Conservation (phyloP, 805 yeast genomes). For the Candida wancherniae region DNA sequence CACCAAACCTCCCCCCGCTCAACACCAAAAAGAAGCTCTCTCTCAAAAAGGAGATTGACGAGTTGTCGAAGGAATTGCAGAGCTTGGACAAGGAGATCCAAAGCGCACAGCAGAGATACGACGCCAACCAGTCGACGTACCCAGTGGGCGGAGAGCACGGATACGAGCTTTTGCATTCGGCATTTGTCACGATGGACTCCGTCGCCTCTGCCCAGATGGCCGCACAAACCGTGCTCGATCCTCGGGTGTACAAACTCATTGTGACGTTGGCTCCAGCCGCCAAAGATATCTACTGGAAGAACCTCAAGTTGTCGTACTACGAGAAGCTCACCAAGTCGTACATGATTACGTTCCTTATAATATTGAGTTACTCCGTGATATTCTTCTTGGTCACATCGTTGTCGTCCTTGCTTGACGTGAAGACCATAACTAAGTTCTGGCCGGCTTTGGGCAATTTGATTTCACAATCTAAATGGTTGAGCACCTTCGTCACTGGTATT, state of each 20-base stretch:
- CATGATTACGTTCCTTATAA: constrained; percentile 39
- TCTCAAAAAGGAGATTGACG: constrained; percentile 27
- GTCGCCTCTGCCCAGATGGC: constrained; percentile 49
- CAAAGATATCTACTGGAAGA: constrained; percentile 42
- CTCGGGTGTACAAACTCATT: constrained; percentile 39
- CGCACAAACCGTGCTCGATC: constrained; percentile 43
- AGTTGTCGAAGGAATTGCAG: constrained; percentile 30
- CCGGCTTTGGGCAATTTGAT: constrained; percentile 54
- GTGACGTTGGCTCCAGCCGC: constrained; percentile 46
- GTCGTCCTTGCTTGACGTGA: constrained; percentile 52
- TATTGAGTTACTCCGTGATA: constrained; percentile 47
- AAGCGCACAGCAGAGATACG: constrained; percentile 29
- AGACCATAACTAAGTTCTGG: constrained; percentile 53
- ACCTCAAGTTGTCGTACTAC: constrained; percentile 39
- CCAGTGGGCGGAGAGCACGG: constrained; percentile 22
- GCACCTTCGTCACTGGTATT: constrained; percentile 57
- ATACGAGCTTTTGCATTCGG: constrained; percentile 40
- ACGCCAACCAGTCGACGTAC: constrained; percentile 22
- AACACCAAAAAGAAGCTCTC: constrained; percentile 8
- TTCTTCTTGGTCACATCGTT: constrained; percentile 54
- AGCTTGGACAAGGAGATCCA: constrained; percentile 37
- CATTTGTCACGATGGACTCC: constrained; percentile 45
- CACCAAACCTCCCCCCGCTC: constrained; percentile 11
- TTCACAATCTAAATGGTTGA: constrained; percentile 45
- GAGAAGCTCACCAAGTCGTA: constrained; percentile 36